Base-by-base conservation (phyloP, 768 basidiomycete genomes). In the Suillus cothurnatus region DNA sequence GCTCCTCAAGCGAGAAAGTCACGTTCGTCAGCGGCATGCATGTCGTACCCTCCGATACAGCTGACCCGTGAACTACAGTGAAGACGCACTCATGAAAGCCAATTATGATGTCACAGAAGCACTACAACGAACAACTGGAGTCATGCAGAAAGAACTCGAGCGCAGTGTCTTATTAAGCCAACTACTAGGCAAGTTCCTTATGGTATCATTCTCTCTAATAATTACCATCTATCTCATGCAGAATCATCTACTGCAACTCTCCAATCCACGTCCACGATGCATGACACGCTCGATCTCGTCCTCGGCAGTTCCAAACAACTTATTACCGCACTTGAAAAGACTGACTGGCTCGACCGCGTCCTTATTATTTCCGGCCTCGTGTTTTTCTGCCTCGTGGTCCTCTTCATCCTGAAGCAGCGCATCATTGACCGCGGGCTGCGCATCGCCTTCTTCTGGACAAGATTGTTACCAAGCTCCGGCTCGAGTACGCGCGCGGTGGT, bases 61-160 rank as follows among this genome's bases (percentile, higher is more conserved):
- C 58, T 62, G 56, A 41, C 61, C 31, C 66, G 63, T 63, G 23
- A n/a, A 14, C 32, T 50, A 58, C 53, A 91, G 90, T 6, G 95
- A 95, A 67, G 95, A 97, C 69, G 84, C 84, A 0, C 83, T 99
- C 15, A 95, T 95, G 90, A 88, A 88, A 68, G 89, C 94, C n/a
- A 94, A 89, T 62, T 85, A 91, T 66, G 86, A 95, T 67, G 93
- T 99, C 12, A 98, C 96, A 1, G 90, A 92, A 23, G 88, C 93
- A 4, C 81, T 99, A 6, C 88, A 93, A 56, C 86, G 95, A 41
- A 98, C 96, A 5, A 85, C 94, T 36, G 82, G 80, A 15, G 79
- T 94, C 6, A 94, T 99, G 93, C 94, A 97, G 77, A 87, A 86
- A 47, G 97, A 99, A 72, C 87, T 99, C 3, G 93, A 98, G 71